Evolutionary conservation across 108 stramenopile genomes (phyloP).

Genomic region (Schizochytrium sp.): DNA sequence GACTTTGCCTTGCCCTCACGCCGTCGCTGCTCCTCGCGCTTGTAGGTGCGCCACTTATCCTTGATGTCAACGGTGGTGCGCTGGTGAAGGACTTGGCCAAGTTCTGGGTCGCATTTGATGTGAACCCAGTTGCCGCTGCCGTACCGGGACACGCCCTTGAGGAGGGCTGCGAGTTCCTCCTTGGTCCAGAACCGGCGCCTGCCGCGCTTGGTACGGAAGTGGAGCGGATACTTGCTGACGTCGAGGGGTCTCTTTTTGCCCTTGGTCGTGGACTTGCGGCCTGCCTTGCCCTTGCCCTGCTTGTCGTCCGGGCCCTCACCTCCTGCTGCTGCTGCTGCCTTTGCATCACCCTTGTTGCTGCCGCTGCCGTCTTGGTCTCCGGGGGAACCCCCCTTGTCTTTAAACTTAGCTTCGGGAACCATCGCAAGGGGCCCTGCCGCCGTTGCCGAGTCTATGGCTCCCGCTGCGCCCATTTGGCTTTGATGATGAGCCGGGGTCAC

Average conservation of each 20-base stretch:
- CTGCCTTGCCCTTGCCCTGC: neutral
- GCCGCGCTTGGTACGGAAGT: neutral
- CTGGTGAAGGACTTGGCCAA: neutral
- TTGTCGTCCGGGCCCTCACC: neutral
- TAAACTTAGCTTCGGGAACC: too few relatives aligned
- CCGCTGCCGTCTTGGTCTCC: too few relatives aligned
- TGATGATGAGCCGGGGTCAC: too few relatives aligned
- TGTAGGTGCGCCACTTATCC: slow-evolving; percentile 15
- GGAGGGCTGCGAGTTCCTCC: slow-evolving; percentile 1
- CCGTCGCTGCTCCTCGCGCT: neutral
- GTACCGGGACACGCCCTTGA: neutral
- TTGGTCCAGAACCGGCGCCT: neutral
- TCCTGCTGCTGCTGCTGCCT: too few relatives aligned
- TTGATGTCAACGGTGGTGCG: slow-evolving; percentile 17
- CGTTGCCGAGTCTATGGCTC: too few relatives aligned
- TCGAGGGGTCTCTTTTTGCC: neutral
- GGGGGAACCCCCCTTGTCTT: too few relatives aligned
- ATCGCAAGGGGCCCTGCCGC: too few relatives aligned
- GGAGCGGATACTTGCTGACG: neutral
- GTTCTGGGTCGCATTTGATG: slow-evolving; percentile 14
- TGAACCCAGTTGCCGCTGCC: neutral
- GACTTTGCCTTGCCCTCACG: neutral
- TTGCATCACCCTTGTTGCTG: too few relatives aligned
- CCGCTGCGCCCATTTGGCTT: too few relatives aligned
- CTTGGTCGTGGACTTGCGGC: neutral